These are phyloP conservation scores for Solanum sitiens DNA, from an alignment of 257 asterid genomes.

Conservation along the genomic window DNA sequence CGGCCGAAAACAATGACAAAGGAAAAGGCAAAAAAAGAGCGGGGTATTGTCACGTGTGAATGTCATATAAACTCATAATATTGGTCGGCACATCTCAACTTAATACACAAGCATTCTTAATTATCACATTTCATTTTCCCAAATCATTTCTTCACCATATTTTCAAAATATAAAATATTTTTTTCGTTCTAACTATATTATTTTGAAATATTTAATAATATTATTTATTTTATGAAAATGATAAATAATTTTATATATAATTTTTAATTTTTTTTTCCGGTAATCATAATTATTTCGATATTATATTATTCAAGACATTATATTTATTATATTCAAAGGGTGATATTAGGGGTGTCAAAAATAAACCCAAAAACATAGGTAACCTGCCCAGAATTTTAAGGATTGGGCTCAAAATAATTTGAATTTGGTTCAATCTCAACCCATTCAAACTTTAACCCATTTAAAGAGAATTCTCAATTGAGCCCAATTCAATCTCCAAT, in stretches of 20 bases:
- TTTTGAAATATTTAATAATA: accelerated
- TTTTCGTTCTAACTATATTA: accelerated
- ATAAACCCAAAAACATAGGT: no score
- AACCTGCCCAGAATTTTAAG: no score
- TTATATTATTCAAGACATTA: no score
- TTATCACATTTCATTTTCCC: background rate
- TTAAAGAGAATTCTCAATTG: no score
- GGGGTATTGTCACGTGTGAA: constrained; percentile 20
- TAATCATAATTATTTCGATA: no score
- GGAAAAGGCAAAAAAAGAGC: constrained; percentile 2
- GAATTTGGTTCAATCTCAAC: no score
- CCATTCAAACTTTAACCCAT: no score
- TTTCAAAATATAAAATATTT: background rate
- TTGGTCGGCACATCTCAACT: constrained; percentile 24
- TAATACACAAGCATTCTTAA: constrained; percentile 9
- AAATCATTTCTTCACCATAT: background rate
- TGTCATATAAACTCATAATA: constrained; percentile 19
- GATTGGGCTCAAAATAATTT: no score
- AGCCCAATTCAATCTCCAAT: no score
- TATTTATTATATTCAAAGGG: no score
- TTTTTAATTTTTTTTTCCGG: accelerated
- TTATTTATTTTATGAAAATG: accelerated
- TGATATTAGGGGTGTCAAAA: no score
- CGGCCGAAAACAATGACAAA: constrained; percentile 19
- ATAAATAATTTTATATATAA: no score